Evolutionary conservation across 2,329 filamentous ascomycete genomes (phyloP).

Genomic region (Trichoderma afroharzianum): DNA sequence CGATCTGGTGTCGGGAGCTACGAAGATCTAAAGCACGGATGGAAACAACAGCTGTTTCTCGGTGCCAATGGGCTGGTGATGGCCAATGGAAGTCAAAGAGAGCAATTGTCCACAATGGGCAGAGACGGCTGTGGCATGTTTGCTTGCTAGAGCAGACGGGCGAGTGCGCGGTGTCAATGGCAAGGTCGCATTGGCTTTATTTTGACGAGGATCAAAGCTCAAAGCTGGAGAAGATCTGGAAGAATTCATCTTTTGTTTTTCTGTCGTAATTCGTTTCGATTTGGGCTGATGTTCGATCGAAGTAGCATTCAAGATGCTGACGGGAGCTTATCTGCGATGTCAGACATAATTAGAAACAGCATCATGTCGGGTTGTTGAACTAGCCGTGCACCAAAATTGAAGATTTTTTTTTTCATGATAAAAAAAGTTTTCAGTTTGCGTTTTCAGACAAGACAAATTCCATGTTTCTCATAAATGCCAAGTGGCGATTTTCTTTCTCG

Average conservation of each 20-base stretch:
- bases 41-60: not conserved
- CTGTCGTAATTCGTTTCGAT: not conserved
- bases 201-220: not conserved
- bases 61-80: not conserved
- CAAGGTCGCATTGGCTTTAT: not conserved
- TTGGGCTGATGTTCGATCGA: not conserved
- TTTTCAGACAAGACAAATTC: not conserved
- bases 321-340: not conserved
- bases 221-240: not conserved
- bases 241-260: not conserved
- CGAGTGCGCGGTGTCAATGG: not conserved
- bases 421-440: not conserved
- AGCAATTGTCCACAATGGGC: not conserved
- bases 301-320: not conserved
- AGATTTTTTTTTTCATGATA: not conserved
- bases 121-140: not conserved
- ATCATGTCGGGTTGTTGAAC: not conserved
- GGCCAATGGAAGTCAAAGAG: not conserved
- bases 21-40: not conserved
- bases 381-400: not conserved
- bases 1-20: conserved; percentile 6
- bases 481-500: not conserved
- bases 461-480: not conserved
- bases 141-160: not conserved
- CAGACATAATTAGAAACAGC: not conserved